Evolutionary conservation across 257 asterid species (phyloP).

Genomic region (Plectranthus barbatus): DNA sequence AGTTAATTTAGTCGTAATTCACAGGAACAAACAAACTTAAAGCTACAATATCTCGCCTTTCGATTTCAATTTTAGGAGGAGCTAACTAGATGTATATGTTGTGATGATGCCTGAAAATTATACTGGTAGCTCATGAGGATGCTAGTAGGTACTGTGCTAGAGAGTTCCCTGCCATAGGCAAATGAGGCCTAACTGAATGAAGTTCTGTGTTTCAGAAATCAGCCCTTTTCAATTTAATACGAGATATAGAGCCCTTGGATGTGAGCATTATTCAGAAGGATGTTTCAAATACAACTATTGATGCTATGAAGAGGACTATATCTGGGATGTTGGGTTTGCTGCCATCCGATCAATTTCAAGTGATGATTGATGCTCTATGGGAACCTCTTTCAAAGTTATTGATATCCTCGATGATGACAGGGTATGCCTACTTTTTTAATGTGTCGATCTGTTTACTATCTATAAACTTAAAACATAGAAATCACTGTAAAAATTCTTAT

Average conservation of each 20-base stretch:
- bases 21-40: not conserved
- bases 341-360: conserved; percentile 93
- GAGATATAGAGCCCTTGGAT: conserved; percentile 92
- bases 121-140: not conserved
- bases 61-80: not conserved
- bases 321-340: conserved; percentile 92
- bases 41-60: conserved; percentile 1
- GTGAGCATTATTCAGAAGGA: conserved; percentile 86
- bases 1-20: not conserved
- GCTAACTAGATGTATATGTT: not conserved
- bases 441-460: not conserved
- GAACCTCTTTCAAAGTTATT: conserved; percentile 82
- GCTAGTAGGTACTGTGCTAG: not conserved
- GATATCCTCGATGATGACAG: conserved; percentile 92
- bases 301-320: conserved; percentile 95
- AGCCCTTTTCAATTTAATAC: conserved; percentile 50
- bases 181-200: not conserved
- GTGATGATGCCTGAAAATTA: too few species aligned
- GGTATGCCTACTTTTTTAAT: conserved; percentile 36
- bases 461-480: not conserved
- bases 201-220: conserved; percentile 45
- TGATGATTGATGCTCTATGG: conserved; percentile 82
- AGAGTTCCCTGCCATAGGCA: conserved; percentile 1
- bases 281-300: conserved; percentile 72
- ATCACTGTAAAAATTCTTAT: not conserved